Evolutionary conservation across 768 basidiomycete genomes (phyloP).

Genomic region (Inosperma sp.): DNA sequence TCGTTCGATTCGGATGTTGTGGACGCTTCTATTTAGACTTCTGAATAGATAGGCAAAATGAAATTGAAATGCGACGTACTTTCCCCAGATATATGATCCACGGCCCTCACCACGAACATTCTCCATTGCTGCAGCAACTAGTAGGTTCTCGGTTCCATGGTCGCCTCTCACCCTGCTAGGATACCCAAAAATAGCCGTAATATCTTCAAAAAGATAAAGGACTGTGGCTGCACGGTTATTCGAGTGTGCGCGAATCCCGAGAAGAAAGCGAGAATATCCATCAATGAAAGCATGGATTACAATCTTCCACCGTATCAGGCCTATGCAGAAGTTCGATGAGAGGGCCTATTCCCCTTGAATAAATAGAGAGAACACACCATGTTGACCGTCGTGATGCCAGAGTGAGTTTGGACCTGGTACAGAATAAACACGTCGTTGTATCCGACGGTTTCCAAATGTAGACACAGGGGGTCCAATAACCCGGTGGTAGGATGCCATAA

Average conservation of each 20-base stretch:
- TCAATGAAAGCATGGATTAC: slow-evolving; percentile 41
- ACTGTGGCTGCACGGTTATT: slow-evolving; percentile 41
- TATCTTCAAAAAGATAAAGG: slow-evolving; percentile 29
- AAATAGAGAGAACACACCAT: slow-evolving; percentile 10
- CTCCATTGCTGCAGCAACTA: slow-evolving; percentile 29
- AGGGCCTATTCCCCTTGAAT: not conserved
- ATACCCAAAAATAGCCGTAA: slow-evolving; percentile 23
- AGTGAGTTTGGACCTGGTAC: slow-evolving; percentile 36
- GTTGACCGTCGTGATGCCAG: slow-evolving; percentile 19
- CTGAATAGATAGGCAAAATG: not conserved
- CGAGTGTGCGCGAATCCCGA: slow-evolving; percentile 31
- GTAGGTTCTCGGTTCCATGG: slow-evolving; percentile 32
- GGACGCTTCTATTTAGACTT: slow-evolving; percentile 33
- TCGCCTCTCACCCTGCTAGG: slow-evolving; percentile 31
- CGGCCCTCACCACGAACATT: slow-evolving; percentile 13
- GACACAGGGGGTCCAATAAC: slow-evolving; percentile 20
- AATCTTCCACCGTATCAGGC: slow-evolving; percentile 33
- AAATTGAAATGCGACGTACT: slow-evolving; percentile 16
- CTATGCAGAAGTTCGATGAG: slow-evolving; percentile 13
- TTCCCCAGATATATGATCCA: slow-evolving; percentile 38
- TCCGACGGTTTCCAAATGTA: slow-evolving; percentile 23
- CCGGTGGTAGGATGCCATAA: slow-evolving; percentile 20
- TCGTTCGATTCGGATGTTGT: slow-evolving; percentile 41
- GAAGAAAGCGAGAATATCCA: slow-evolving; percentile 35
- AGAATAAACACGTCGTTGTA: slow-evolving; percentile 25